These are phyloP conservation scores for Ananas comosus DNA, from an alignment of 176 grass and related monocot genomes.

Conservation along the genomic window DNA sequence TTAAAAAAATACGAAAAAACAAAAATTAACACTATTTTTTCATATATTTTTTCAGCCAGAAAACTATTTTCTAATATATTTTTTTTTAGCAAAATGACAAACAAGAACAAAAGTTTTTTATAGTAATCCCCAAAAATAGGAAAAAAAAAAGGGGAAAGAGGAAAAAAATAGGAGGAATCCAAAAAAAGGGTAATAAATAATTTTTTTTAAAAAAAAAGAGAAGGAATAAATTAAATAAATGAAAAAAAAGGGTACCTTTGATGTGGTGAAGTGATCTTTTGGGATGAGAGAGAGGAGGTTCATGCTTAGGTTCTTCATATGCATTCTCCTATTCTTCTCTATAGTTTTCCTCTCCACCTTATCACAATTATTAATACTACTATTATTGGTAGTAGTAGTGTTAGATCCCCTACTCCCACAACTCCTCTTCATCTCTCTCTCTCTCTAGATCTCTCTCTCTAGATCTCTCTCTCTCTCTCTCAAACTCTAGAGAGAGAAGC, in stretches of 20 bases:
- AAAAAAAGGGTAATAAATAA: not conserved
- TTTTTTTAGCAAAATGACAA: no score
- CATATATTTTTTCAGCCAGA: no score
- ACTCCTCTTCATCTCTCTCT: not conserved
- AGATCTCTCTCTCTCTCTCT: conserved; percentile 4
- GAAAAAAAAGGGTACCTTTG: conserved; percentile 16
- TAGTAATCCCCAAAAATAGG: not conserved
- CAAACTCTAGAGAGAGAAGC: not conserved
- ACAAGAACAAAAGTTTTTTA: no score
- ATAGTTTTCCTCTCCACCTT: conserved; percentile 51
- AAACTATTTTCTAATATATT: no score
- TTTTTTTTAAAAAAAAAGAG: not conserved
- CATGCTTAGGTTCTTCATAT: conserved; percentile 58
- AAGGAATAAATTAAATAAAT: not conserved
- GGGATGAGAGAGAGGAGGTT: conserved; percentile 66
- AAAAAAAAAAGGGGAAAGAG: not conserved
- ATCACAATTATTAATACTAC: no score
- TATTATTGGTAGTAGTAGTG: no score
- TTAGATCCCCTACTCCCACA: not conserved
- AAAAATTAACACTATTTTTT: no score
- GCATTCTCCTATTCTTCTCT: conserved; percentile 52
- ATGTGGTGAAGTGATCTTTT: conserved; percentile 19
- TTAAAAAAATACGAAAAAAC: no score
- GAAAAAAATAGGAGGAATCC: no score
- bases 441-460: conserved; percentile 10